Conservation (phyloP, 257 asterid genomes). For the Lycium ferocissimum region DNA sequence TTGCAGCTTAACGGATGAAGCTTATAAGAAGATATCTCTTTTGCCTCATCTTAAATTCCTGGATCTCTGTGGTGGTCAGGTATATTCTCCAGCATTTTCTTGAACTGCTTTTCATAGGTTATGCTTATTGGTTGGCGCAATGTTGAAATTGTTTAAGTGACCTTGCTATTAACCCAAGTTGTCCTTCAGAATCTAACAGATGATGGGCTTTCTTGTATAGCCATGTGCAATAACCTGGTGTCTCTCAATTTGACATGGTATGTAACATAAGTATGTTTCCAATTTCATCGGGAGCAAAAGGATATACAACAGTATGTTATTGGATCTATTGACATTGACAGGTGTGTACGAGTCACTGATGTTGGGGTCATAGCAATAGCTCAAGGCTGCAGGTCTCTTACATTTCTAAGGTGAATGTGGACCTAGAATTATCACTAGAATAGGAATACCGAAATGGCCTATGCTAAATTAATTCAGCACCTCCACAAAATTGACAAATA, state of each 20-base stretch:
- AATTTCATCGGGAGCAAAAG: slow-evolving; percentile 14
- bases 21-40: slow-evolving; percentile 73
- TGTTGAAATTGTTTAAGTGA: neutral
- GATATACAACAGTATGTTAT: slow-evolving; percentile 20
- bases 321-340: slow-evolving; percentile 40
- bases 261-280: slow-evolving; percentile 27
- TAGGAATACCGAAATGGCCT: slow-evolving; percentile 13
- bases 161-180: slow-evolving; percentile 33
- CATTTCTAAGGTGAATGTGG: slow-evolving; percentile 67
- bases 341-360: slow-evolving; percentile 86
- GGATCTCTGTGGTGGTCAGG: slow-evolving; percentile 99
- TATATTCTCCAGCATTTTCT: slow-evolving; percentile 37
- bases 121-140: neutral
- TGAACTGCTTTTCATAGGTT: neutral
- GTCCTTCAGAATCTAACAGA: slow-evolving; percentile 78
- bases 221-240: slow-evolving; percentile 69
- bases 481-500: slow-evolving; percentile 22
- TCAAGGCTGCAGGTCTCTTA: slow-evolving; percentile 77
- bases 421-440: slow-evolving; percentile 24
- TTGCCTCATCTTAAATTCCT: slow-evolving; percentile 65
- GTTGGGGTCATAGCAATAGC: slow-evolving; percentile 80
- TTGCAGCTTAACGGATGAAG: slow-evolving; percentile 80
- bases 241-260: slow-evolving; percentile 89
- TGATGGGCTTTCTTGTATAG: slow-evolving; percentile 82
- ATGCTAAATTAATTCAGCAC: neutral